These are phyloP conservation scores for Allium fistulosum DNA, from an alignment of 106 monocot genomes.

Conservation along the genomic window DNA sequence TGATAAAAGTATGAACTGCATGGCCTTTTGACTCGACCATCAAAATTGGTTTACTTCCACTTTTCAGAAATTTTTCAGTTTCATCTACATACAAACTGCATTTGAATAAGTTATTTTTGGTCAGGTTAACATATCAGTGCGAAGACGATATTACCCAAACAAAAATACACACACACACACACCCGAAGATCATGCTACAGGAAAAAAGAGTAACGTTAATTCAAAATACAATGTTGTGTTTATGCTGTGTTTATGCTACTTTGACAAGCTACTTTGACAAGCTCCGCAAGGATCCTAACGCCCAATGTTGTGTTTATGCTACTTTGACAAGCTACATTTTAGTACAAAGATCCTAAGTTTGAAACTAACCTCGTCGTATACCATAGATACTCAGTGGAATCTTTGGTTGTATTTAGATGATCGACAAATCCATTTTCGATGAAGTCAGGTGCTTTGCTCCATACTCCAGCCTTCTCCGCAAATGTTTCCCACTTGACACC, in stretches of 20 bases:
- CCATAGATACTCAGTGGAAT: conserved; percentile 96
- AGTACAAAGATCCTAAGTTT: not conserved
- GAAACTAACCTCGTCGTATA: conserved; percentile 74
- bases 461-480: conserved; percentile 57
- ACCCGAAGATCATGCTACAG: too few relatives aligned
- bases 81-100: conserved; percentile 60
- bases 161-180: too few relatives aligned
- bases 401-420: conserved; percentile 94
- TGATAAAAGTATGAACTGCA: conserved; percentile 83
- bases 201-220: too few relatives aligned
- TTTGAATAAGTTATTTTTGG: conserved; percentile 8
- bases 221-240: too few relatives aligned
- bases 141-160: not conserved
- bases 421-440: conserved; percentile 67
- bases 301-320: too few relatives aligned
- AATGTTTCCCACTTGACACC: conserved; percentile 54
- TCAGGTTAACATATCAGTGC: conserved; percentile 3
- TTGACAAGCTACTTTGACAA: too few relatives aligned
- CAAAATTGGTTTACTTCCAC: conserved; percentile 33
- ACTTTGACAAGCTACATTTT: too few relatives aligned
- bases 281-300: too few relatives aligned
- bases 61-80: conserved; percentile 33
- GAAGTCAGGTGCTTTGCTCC: conserved; percentile 55
- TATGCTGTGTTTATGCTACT: too few relatives aligned
- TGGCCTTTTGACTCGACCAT: conserved; percentile 87